Evolutionary conservation across 1,284 basidiomycete species (phyloP).

Genomic region (Microbotryum saponariae): DNA sequence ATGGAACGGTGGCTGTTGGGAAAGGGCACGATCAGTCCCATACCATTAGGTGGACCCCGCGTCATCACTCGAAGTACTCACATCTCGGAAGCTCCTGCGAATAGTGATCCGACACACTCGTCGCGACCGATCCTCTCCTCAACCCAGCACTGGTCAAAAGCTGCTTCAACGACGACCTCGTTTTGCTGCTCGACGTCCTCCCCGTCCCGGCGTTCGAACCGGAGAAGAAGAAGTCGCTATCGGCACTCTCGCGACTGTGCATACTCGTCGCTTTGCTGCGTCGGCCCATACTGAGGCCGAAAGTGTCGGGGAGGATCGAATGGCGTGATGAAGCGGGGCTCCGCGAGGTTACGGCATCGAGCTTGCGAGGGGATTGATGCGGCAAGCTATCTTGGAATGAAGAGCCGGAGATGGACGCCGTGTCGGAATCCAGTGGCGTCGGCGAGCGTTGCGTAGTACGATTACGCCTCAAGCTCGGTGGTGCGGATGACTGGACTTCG

Average conservation of each 20-base stretch:
- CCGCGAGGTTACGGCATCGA: not conserved
- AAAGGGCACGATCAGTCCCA: constrained; percentile 1
- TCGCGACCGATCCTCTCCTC: constrained; percentile 21
- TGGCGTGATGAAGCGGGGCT: constrained; percentile 4
- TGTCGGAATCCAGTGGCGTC: too few relatives aligned
- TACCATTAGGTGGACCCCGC: constrained; percentile 1
- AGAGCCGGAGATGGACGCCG: too few relatives aligned
- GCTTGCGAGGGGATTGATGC: too few relatives aligned
- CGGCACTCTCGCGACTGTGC: constrained; percentile 16
- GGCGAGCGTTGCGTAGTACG: not conserved
- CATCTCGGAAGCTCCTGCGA: constrained; percentile 3
- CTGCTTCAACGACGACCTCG: not conserved
- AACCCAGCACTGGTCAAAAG: not conserved
- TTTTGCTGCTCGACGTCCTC: not conserved
- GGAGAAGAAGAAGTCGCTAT: constrained; percentile 33
- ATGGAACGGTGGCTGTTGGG: not conserved
- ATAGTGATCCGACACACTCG: not conserved
- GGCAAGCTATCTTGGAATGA: too few relatives aligned
- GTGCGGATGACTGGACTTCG: constrained; percentile 18
- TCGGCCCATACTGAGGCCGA: not conserved
- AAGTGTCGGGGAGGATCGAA: not conserved
- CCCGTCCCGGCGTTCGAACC: constrained; percentile 1
- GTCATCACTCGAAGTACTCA: too few relatives aligned
- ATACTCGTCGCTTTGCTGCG: constrained; percentile 10
- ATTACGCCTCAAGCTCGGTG: not conserved